A percentile compares a stretch with the other conserved stretches of the same genome.
These are phyloP conservation scores for Skeletonema marinoi DNA, from an alignment of 108 stramenopile species.

Conservation along the genomic window DNA sequence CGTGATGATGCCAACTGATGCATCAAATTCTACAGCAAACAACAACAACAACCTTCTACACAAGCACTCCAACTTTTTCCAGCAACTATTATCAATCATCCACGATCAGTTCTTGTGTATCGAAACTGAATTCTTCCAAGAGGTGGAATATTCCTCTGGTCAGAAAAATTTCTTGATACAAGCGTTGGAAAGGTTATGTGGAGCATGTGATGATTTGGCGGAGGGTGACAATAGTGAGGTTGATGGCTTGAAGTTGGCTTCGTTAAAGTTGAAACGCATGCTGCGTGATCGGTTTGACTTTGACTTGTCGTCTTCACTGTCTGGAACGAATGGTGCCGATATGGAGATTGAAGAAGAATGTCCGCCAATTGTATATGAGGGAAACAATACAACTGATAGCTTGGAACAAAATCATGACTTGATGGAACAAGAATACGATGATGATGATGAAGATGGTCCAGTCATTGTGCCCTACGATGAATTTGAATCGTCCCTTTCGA, in stretches of 20 bases:
- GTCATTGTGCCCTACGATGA: slow-evolving; percentile 67
- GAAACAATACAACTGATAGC: neutral
- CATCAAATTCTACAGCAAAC: neutral
- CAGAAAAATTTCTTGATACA: slow-evolving; percentile 70
- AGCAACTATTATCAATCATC: slow-evolving; percentile 47
- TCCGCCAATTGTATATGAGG: neutral
- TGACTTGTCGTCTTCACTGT: neutral
- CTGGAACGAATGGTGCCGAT: neutral
- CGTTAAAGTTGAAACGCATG: neutral
- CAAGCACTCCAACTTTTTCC: slow-evolving; percentile 42
- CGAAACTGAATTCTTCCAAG: slow-evolving; percentile 74
- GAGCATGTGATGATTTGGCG: slow-evolving; percentile 19
- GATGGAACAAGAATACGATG: neutral
- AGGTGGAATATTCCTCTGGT: slow-evolving; percentile 60
- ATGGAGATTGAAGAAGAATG: neutral
- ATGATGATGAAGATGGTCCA: slow-evolving; percentile 71
- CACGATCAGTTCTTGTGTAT: slow-evolving; percentile 62
- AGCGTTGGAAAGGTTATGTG: slow-evolving; percentile 45
- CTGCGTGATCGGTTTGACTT: neutral
- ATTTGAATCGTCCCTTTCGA: slow-evolving; percentile 64
- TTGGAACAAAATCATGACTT: neutral
- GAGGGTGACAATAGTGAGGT: slow-evolving; percentile 1
- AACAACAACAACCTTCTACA: neutral
- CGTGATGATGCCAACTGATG: neutral
- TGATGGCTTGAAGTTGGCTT: slow-evolving; percentile 2